These are phyloP conservation scores for Nematocida ausubeli DNA, from an alignment of 371 early-diverging fungal species.

Conservation along the genomic window DNA sequence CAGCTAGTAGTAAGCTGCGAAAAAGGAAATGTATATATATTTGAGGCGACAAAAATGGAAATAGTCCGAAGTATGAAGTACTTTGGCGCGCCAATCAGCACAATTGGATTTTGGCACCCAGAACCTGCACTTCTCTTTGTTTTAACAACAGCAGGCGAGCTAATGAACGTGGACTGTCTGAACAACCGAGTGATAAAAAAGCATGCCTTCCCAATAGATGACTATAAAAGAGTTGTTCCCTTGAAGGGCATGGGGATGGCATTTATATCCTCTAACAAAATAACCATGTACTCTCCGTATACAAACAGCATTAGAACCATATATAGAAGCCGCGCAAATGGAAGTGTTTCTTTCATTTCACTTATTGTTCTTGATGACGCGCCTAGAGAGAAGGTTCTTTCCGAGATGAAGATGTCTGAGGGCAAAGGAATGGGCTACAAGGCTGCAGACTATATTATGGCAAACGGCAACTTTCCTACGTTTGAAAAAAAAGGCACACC, in stretches of 20 bases:
- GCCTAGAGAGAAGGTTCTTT: background rate
- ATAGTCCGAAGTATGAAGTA: conserved; percentile 53
- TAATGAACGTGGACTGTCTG: conserved; percentile 42
- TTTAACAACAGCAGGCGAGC: background rate
- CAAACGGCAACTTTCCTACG: background rate
- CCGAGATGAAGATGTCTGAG: background rate
- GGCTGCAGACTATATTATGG: background rate
- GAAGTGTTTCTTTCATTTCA: background rate
- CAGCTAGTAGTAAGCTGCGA: conserved; percentile 27
- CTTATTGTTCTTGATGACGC: background rate
- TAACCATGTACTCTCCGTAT: conserved; percentile 7
- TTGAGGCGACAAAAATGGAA: conserved; percentile 49
- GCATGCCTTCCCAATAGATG: conserved; percentile 2
- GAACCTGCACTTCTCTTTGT: background rate
- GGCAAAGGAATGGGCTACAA: background rate
- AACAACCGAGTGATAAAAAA: conserved; percentile 45
- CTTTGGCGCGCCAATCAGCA: conserved; percentile 19
- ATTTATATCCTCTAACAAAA: conserved; percentile 8
- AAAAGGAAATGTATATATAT: conserved; percentile 48
- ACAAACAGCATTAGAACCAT: background rate
- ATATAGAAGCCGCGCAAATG: background rate
- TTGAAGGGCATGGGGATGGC: background rate
- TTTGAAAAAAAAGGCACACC: background rate
- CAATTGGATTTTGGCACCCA: conserved; percentile 11
- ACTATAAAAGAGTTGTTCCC: background rate